Evolutionary conservation across 2,329 filamentous ascomycete species (phyloP), one percentile per base, ranked within the genome.

Genomic region (Talaromyces sp.): DNA sequence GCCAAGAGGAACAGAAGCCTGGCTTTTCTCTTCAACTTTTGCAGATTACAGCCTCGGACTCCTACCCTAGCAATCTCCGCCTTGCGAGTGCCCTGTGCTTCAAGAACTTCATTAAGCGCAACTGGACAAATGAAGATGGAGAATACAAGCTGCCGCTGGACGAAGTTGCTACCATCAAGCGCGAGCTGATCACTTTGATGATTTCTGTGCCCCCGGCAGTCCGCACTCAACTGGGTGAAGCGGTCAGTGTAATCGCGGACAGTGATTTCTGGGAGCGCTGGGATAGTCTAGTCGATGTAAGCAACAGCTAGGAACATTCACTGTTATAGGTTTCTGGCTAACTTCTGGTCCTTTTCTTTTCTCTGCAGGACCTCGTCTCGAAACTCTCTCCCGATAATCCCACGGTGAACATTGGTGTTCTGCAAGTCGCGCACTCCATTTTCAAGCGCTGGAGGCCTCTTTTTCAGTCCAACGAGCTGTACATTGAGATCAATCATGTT

Each of bases 381-480:
- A 87, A 92, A 43, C 84, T 99, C 58, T 93, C 91, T 3, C 81
- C 87, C 11, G 86, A 88, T 63, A 89, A 97, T 70, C 85, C 88
- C 54, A 86, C 87, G 61, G 82, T 91, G 71, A 99, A 97, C 75
- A 90, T 92, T 65, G 95, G 94, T 61, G 94, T 99, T 16, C 80
- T 99, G 55, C 91, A 96, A 75, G 94, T 99, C 40, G 95, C 95
- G 63, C 94, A 99, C 76, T 97, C 94, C 44, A 97, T 99, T 65
- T 99, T 97, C 77, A 90, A 89, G 71, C 83, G 94, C 72, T 99
- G 94, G 94, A 84, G 94, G 60, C 95, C 94, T 8, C 81, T 99
- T 36, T 97, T 96, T 77, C 86, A 89, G 56, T 96, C 92, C 39
- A 91, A 99, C 73, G 91, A 89, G 46, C 84, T 99, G 10, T 99